phyloP scores from a whole-genome alignment of 495 filamentous ascomycete genomes.

The Podospora pseudoanserina region DNA sequence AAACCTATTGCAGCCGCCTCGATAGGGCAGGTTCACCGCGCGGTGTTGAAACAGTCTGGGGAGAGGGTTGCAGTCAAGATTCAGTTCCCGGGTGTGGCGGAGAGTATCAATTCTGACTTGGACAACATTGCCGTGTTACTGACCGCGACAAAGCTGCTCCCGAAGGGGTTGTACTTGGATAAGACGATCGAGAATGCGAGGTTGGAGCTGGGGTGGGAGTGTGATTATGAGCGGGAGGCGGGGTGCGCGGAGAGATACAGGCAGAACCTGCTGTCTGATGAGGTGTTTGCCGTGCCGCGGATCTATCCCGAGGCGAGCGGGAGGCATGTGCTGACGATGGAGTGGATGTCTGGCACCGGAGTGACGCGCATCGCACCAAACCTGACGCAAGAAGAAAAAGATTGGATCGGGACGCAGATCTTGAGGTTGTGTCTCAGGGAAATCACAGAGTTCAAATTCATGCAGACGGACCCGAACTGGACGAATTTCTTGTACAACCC shows the following conservation, averaged over 20 bases:
- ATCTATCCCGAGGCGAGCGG: slow-evolving; percentile 78
- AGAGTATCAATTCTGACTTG: slow-evolving; percentile 91
- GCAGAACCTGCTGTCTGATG: slow-evolving; percentile 60
- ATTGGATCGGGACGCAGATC: slow-evolving; percentile 93
- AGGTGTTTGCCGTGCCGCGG: slow-evolving; percentile 76
- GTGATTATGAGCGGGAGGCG: slow-evolving; percentile 89
- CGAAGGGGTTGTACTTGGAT: slow-evolving; percentile 88
- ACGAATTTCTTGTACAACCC: slow-evolving; percentile 97
- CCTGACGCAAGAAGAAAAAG: slow-evolving; percentile 74
- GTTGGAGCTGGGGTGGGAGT: slow-evolving; percentile 91
- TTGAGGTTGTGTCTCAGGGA: slow-evolving; percentile 90
- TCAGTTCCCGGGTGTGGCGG: slow-evolving; percentile 95
- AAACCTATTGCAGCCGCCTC: slow-evolving; percentile 94
- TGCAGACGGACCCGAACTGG: slow-evolving; percentile 99
- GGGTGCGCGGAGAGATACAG: slow-evolving; percentile 71
- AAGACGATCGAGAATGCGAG: slow-evolving; percentile 98
- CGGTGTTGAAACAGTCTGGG: slow-evolving; percentile 69
- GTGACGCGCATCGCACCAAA: slow-evolving; percentile 70
- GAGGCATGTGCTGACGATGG: slow-evolving; percentile 86
- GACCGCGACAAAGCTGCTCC: slow-evolving; percentile 81
- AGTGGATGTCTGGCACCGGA: slow-evolving; percentile 80
- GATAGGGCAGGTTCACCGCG: slow-evolving; percentile 93
- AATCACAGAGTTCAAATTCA: slow-evolving; percentile 88
- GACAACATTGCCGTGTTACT: slow-evolving; percentile 88
- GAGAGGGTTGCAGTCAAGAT: slow-evolving; percentile 87